phyloP scores from a whole-genome alignment of 257 asterid genomes.

The Lavandula angustifolia region DNA sequence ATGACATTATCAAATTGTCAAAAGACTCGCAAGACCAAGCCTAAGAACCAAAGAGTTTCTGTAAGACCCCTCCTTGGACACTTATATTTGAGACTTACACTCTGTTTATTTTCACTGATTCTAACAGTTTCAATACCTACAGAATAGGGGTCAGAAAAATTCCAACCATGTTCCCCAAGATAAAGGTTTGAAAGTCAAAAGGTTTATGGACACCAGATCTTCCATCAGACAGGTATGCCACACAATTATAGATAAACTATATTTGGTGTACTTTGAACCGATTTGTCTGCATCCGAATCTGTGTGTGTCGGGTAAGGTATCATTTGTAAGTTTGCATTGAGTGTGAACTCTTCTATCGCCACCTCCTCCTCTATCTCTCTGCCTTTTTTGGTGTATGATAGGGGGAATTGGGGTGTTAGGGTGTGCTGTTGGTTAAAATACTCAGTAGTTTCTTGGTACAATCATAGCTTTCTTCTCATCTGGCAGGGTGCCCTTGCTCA shows the following conservation, averaged over 20 bases:
- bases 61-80: constrained; percentile 41
- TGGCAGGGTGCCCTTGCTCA: constrained; percentile 64
- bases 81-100: constrained; percentile 9
- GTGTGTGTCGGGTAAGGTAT: background rate
- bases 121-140: constrained; percentile 26
- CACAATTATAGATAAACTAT: constrained; percentile 2
- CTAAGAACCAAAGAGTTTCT: constrained; percentile 60
- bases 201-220: constrained; percentile 61
- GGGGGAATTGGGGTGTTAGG: background rate
- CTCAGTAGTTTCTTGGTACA: background rate
- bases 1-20: constrained; percentile 85
- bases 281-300: background rate
- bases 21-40: constrained; percentile 47
- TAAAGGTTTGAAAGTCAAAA: constrained; percentile 46
- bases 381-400: too few relatives aligned
- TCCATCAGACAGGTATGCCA: constrained; percentile 67
- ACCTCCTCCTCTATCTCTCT: too few relatives aligned
- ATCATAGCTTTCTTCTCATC: constrained; percentile 1
- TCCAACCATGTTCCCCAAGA: constrained; percentile 45
- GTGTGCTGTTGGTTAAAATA: background rate
- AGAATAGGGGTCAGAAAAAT: constrained; percentile 55
- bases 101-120: background rate
- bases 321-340: background rate
- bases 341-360: background rate
- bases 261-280: background rate